These are phyloP conservation scores for Cucumis melo DNA, from an alignment of 306 rosid species.

Conservation along the genomic window DNA sequence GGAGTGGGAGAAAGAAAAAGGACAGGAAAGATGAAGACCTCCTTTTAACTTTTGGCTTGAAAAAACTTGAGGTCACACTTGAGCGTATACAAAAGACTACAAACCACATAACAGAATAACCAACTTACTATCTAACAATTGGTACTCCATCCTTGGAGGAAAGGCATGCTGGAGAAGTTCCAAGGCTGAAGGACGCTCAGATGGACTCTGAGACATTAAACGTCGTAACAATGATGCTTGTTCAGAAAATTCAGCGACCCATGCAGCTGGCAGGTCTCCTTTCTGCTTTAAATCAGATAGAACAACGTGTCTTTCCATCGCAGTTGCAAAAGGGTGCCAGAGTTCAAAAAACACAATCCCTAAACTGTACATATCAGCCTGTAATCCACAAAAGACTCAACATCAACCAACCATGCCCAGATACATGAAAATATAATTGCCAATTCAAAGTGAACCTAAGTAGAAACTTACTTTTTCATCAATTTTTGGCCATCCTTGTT, in stretches of 20 bases:
- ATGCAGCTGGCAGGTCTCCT: slow-evolving; percentile 55
- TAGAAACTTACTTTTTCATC: slow-evolving; percentile 72
- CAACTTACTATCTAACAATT: slow-evolving; percentile 75
- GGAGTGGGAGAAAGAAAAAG: no score
- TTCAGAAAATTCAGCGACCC: slow-evolving; percentile 78
- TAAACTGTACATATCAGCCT: slow-evolving; percentile 98
- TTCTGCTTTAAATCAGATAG: slow-evolving; percentile 74
- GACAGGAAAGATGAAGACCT: not conserved
- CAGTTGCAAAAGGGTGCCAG: slow-evolving; percentile 95
- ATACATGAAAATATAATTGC: not conserved
- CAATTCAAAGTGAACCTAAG: not conserved
- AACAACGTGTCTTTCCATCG: slow-evolving; percentile 76
- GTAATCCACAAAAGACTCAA: slow-evolving; percentile 25
- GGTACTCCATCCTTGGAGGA: slow-evolving; percentile 90
- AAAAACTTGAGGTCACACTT: not conserved
- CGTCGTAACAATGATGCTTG: slow-evolving; percentile 51
- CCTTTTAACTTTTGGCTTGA: not conserved
- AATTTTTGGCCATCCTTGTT: slow-evolving; percentile 97
- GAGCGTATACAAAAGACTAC: not conserved
- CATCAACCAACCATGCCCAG: slow-evolving; percentile 13
- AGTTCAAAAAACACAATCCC: slow-evolving; percentile 94
- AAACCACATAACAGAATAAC: not conserved
- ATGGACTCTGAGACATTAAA: slow-evolving; percentile 79
- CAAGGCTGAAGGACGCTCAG: slow-evolving; percentile 85
- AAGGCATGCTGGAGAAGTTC: slow-evolving; percentile 64